These are phyloP conservation scores for Trebouxia gelatinosa DNA, from an alignment of 163 green algal species.

Conservation along the genomic window DNA sequence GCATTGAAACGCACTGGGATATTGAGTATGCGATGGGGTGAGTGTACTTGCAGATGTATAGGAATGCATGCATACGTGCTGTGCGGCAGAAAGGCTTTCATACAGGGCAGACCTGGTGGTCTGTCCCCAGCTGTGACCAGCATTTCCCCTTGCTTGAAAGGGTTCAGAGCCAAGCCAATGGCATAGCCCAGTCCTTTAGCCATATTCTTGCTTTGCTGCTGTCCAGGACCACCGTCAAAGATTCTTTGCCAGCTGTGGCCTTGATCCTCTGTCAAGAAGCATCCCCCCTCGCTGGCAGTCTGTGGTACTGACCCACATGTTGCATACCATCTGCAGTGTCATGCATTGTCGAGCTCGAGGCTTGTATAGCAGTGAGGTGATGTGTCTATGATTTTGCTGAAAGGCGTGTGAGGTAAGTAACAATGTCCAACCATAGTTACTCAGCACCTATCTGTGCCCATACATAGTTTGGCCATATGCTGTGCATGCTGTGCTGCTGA, in stretches of 20 bases:
- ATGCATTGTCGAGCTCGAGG: no score
- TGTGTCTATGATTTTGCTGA: no score
- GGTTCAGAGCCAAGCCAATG: slow-evolving; percentile 27
- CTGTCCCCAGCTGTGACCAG: slow-evolving; percentile 26
- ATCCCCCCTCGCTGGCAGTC: neutral
- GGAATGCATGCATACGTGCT: no score
- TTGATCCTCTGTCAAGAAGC: slow-evolving; percentile 20
- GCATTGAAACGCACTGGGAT: no score
- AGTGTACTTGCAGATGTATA: no score
- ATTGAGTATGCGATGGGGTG: no score
- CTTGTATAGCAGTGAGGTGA: no score
- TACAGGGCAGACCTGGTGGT: slow-evolving; percentile 16
- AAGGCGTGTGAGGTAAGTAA: no score
- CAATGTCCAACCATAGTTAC: no score
- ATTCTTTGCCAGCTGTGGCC: slow-evolving; percentile 6
- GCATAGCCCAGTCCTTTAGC: slow-evolving; percentile 14
- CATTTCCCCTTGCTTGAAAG: slow-evolving; percentile 1
- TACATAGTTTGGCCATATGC: no score
- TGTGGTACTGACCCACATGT: slow-evolving; percentile 13
- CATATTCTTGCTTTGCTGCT: slow-evolving; percentile 7
- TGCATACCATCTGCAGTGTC: slow-evolving; percentile 18
- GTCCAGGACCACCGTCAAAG: neutral
- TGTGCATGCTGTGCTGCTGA: neutral
- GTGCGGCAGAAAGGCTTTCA: no score
- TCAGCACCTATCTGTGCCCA: no score